Conservation (phyloP, 306 rosid genomes). For the Dryas octopetala region DNA sequence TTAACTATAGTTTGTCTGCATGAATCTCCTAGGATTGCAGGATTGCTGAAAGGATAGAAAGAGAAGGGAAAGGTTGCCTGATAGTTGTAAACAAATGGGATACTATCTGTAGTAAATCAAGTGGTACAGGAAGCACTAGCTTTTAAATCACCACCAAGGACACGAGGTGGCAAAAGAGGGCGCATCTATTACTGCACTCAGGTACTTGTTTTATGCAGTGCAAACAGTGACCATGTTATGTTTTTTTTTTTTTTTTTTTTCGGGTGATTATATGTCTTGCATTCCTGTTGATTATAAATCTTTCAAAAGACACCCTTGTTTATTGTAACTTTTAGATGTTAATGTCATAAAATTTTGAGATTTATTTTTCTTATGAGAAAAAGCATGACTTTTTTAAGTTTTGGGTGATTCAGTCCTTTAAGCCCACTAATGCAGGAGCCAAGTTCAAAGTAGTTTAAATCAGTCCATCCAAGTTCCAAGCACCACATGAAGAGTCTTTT, state of each 20-base stretch:
- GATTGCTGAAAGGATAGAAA: conserved; percentile 94
- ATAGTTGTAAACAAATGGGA: conserved; percentile 98
- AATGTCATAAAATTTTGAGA: neutral
- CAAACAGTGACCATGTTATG: neutral
- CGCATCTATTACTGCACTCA: conserved; percentile 95
- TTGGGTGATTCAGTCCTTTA: no score
- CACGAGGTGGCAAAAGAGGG: conserved; percentile 90
- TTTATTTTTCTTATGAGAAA: neutral
- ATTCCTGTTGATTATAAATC: neutral
- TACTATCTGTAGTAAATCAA: conserved; percentile 84
- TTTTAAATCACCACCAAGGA: conserved; percentile 93
- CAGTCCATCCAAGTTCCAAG: no score
- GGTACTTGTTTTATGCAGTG: conserved; percentile 38
- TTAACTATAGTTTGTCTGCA: conserved; percentile 8
- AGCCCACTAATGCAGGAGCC: no score
- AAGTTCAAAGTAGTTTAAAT: no score
- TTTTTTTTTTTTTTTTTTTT: neutral
- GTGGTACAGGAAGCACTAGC: conserved; percentile 83
- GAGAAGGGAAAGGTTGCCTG: conserved; percentile 91
- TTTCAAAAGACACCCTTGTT: conserved; percentile 6
- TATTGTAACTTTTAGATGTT: conserved; percentile 1
- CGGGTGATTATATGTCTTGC: no score
- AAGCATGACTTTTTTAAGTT: neutral
- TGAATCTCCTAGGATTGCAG: conserved; percentile 69
- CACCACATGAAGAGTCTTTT: no score